phyloP scores from a whole-genome alignment of 306 rosid species.

The Quercus suber region DNA sequence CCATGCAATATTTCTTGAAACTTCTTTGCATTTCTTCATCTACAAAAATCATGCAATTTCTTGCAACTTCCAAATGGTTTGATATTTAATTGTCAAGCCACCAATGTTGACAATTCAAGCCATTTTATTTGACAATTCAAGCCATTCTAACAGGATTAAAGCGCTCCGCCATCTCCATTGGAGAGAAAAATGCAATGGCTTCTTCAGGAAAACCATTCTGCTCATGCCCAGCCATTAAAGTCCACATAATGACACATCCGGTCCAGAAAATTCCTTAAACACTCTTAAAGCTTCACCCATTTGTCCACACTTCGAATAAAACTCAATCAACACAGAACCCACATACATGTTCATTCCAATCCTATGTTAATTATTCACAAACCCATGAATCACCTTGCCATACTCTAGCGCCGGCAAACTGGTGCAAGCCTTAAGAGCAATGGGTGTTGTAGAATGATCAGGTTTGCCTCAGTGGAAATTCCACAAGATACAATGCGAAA shows the following conservation, averaged over 20 bases:
- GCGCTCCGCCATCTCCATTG: constrained; percentile 35
- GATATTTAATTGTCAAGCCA: too few species aligned
- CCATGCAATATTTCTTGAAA: too few species aligned
- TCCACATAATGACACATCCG: constrained; percentile 72
- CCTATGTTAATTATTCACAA: constrained; percentile 43
- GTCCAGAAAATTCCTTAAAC: constrained; percentile 49
- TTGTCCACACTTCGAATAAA: constrained; percentile 63
- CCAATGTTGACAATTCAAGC: too few species aligned
- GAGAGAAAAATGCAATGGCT: constrained; percentile 56
- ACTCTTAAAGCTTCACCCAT: constrained; percentile 55
- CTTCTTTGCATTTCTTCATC: too few species aligned
- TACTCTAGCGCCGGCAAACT: constrained; percentile 35
- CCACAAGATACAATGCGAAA: constrained; percentile 39
- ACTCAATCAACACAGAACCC: constrained; percentile 63
- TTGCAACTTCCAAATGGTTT: too few species aligned
- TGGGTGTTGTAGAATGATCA: constrained; percentile 53
- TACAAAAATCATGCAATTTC: too few species aligned
- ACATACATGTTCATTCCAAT: constrained; percentile 54
- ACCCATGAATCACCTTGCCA: constrained; percentile 64
- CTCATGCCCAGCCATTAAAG: constrained; percentile 71
- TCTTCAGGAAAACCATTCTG: constrained; percentile 48
- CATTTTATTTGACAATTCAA: too few species aligned
- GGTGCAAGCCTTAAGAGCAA: constrained; percentile 63
- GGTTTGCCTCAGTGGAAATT: constrained; percentile 34
- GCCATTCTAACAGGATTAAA: too few species aligned